Base-by-base conservation (phyloP, 2,329 filamentous ascomycete species). In the Clonostachys solani region DNA sequence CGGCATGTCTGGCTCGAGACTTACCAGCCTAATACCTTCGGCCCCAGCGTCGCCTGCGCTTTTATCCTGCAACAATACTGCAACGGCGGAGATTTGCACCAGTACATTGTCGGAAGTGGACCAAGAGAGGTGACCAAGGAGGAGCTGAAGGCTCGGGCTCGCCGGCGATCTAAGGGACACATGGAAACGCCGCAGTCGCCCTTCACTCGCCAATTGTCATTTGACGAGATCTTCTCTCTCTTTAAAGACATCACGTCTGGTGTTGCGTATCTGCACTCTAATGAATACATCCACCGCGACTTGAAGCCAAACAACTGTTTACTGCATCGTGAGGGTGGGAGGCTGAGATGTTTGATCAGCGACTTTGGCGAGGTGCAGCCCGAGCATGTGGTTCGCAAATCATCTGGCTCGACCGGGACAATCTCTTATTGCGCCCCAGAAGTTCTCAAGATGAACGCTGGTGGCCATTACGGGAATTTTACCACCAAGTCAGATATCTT, bases 61-160 rank as follows among this genome's bases (percentile, higher is more conserved):
- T 99, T 96, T 63, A 99, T 99, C 48, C 77, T 99, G 8, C 94
- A 99, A 62, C 92, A 99, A 61, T 99, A 96, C 59, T 99, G 95
- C 71, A 97, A 99, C 62, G 79, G 85, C 2, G 94, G 94, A 15
- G 94, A 99, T 61, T 75, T 99, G 16, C 86, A 96, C 49, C 84
- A 87, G 52, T 95, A 95, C 61, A 83, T 99, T 15, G 74, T 92
- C n/a, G 84, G 86, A 7, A 79, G 84, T 6, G 69, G 72, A 19
- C 74, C 82, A 0, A 78, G 80, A 44, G 77, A 82, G 43, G 75
- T 75, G 1, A 90, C 89, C 8, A 89, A 89, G 48, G 88, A 97
- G 59, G 83, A 94, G 57, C 74, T 97, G 56, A 97, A 97, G 63
- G 90, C 91, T 7, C 87, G 89, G 46, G 81, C 95, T 61, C 82